Evolutionary conservation across 257 asterid species (phyloP).

Genomic region (Fraxinus americana): DNA sequence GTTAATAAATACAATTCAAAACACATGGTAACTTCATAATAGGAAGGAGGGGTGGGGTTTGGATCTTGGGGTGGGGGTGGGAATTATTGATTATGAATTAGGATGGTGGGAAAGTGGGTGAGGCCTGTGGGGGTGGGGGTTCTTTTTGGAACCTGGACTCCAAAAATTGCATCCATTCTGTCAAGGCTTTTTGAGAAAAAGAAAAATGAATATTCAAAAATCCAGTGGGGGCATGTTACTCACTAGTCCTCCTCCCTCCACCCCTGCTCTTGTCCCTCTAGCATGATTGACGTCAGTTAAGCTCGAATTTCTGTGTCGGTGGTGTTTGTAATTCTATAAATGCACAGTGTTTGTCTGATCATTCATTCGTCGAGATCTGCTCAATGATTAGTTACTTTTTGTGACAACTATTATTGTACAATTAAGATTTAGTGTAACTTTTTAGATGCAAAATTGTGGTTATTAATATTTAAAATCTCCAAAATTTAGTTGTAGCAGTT

Average conservation of each 20-base stretch:
- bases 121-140: not conserved
- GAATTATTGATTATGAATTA: not conserved
- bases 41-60: not conserved
- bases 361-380: not conserved
- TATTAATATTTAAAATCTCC: not conserved
- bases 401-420: not conserved
- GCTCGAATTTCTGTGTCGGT: conserved; percentile 2
- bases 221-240: not conserved
- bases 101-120: not conserved
- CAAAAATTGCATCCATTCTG: not conserved
- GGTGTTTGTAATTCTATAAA: not conserved
- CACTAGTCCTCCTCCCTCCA: not conserved
- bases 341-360: not conserved
- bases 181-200: not conserved
- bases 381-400: not conserved
- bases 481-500: not conserved
- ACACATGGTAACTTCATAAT: not conserved
- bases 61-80: not conserved
- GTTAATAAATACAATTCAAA: not conserved
- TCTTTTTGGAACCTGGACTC: not conserved
- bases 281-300: conserved; percentile 8
- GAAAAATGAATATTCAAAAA: conserved; percentile 4
- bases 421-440: not conserved
- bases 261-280: conserved; percentile 6
- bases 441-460: not conserved